phyloP scores from a whole-genome alignment of 257 asterid species.

The Solanum infundibuliforme region DNA sequence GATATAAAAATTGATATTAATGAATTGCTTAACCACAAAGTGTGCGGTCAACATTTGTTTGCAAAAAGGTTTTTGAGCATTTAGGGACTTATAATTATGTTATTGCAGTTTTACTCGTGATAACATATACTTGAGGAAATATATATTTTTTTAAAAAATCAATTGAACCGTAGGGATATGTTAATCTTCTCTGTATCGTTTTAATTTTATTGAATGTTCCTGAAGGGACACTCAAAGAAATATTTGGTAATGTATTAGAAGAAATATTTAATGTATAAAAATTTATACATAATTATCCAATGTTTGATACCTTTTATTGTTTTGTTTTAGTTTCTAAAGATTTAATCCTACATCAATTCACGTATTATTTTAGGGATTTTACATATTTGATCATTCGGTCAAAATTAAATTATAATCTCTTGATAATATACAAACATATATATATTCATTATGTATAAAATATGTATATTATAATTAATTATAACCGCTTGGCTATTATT shows the following conservation, averaged over 20 bases:
- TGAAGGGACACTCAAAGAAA: neutral
- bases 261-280: neutral
- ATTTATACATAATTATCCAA: neutral
- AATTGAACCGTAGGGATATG: no score
- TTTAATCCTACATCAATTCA: neutral
- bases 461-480: no score
- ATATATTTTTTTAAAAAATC: no score
- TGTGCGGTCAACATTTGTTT: neutral
- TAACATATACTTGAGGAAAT: neutral
- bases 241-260: neutral
- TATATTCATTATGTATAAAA: no score
- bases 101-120: neutral
- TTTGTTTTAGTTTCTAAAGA: neutral
- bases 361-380: neutral
- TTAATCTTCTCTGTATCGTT: no score
- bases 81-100: neutral
- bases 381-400: neutral
- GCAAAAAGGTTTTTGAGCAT: neutral
- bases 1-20: neutral
- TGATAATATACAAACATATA: neutral
- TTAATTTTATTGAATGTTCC: no score
- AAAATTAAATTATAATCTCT: neutral
- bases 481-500: no score
- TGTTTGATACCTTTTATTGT: neutral
- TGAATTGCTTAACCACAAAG: neutral